Base-by-base conservation (phyloP, 768 basidiomycete species). In the Lactarius pseudohatsudake region DNA sequence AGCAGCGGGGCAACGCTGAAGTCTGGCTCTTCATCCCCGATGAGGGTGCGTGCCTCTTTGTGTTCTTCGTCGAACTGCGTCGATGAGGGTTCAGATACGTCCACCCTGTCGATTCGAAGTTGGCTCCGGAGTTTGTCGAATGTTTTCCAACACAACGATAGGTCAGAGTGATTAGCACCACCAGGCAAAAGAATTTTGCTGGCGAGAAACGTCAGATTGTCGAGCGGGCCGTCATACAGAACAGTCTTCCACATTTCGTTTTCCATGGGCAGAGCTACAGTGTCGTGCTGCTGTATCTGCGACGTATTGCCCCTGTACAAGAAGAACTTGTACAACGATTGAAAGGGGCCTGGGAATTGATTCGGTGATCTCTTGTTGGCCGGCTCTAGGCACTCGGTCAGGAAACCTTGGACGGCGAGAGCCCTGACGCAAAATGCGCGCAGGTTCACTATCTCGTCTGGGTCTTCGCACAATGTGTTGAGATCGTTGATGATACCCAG, bases 121-220 rank as follows among this genome's bases (percentile, higher is more conserved):
- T 32, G 28, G 26, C 18, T 62, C 60, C 50, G 28, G n/a, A 66
- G 65, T 26, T 57, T 30, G 28, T 66, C 61, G 56, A 66, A 56
- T 20, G 61, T 34, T 30, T 13, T 47, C 65, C 65, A 66, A 22
- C 61, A 66, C 36, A 66, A 18, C 1, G 65, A 57, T 28, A 66
- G 65, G 38, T 0, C 32, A 3, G 16, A 20, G 1, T 20, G 36
- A 13, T 13, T 16, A 5, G 18, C 41, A 6, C 32, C 20, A 9
- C 40, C 56, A 16, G 16, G 1, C 7, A 0, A 20, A 28, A n/a
- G 36, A 22, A 62, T 11, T 26, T 28, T 45, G 0, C 32, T 13
- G 10, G 60, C 20, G 3, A 66, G 60, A 8, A 57, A 32, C 4
- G 30, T 53, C 36, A 66, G 36, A 53, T 66, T 66, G 30, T 53